Evolutionary conservation across 2,329 filamentous ascomycete species (phyloP).

Genomic region (Whalleya microplaca): DNA sequence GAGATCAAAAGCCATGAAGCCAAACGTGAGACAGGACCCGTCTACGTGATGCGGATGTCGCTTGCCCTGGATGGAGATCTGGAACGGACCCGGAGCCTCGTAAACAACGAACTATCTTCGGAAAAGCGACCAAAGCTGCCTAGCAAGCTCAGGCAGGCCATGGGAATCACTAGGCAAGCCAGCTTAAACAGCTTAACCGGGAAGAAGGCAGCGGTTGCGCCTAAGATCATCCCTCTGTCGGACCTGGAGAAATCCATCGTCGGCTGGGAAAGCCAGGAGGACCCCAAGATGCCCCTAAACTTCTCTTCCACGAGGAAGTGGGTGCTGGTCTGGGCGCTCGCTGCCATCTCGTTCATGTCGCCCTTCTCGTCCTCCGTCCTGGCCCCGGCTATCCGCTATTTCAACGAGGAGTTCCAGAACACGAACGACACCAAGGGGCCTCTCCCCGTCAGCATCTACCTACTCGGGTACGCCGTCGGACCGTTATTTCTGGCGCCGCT

Average conservation of each 20-base stretch:
- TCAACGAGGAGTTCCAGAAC: constrained; percentile 51
- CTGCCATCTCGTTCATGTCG: constrained; percentile 66
- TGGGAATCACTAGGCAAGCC: constrained; percentile 27
- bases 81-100: constrained; percentile 14
- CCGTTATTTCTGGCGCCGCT: constrained; percentile 61
- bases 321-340: constrained; percentile 58
- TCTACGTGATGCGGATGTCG: constrained; percentile 19
- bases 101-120: constrained; percentile 13
- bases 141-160: constrained; percentile 30
- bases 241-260: constrained; percentile 58
- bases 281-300: constrained; percentile 63
- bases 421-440: constrained; percentile 47
- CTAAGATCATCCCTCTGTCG: constrained; percentile 47
- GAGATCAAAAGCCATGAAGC: not conserved
- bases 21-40: constrained; percentile 10
- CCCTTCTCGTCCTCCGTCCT: constrained; percentile 67
- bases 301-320: constrained; percentile 61
- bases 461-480: constrained; percentile 62
- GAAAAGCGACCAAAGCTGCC: constrained; percentile 7
- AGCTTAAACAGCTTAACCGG: constrained; percentile 25
- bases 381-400: constrained; percentile 49
- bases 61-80: constrained; percentile 18
- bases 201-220: constrained; percentile 38
- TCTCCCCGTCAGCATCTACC: constrained; percentile 64
- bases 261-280: constrained; percentile 63